Conservation (phyloP, 1,284 basidiomycete species). For the Heterobasidion occidentale region DNA sequence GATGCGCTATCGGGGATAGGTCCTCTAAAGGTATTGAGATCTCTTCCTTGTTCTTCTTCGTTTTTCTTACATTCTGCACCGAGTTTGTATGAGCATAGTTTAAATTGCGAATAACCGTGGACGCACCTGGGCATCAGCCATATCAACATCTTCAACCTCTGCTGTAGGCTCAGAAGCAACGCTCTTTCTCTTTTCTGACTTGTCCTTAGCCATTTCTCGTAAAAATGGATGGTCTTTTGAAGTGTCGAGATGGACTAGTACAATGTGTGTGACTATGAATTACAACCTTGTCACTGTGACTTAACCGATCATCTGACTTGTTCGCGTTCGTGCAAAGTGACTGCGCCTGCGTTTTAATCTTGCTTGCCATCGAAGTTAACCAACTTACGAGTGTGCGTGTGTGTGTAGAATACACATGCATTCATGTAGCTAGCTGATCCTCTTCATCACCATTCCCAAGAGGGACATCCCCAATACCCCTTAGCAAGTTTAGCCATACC, state of each 20-base stretch:
- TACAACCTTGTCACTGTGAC: too few species aligned
- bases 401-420: too few species aligned
- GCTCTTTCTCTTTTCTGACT: conserved; percentile 62
- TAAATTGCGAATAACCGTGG: background rate
- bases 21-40: conserved; percentile 72
- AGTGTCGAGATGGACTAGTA: background rate
- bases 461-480: conserved; percentile 33
- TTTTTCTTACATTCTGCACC: conserved; percentile 32
- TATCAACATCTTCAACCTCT: conserved; percentile 40
- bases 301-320: too few species aligned
- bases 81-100: background rate
- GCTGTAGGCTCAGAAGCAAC: conserved; percentile 17
- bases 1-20: conserved; percentile 84
- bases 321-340: too few species aligned
- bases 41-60: conserved; percentile 55
- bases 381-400: too few species aligned
- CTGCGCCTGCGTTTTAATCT: too few species aligned
- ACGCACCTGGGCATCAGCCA: conserved; percentile 28
- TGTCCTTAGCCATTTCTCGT: conserved; percentile 56
- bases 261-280: background rate
- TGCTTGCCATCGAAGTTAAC: too few species aligned
- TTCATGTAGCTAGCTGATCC: too few species aligned
- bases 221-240: background rate
- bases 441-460: too few species aligned
- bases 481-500: conserved; percentile 57